A percentile compares a stretch with the other conserved stretches of the same genome.
Conservation (phyloP, 345 rosid genomes). For the Hevea brasiliensis region DNA sequence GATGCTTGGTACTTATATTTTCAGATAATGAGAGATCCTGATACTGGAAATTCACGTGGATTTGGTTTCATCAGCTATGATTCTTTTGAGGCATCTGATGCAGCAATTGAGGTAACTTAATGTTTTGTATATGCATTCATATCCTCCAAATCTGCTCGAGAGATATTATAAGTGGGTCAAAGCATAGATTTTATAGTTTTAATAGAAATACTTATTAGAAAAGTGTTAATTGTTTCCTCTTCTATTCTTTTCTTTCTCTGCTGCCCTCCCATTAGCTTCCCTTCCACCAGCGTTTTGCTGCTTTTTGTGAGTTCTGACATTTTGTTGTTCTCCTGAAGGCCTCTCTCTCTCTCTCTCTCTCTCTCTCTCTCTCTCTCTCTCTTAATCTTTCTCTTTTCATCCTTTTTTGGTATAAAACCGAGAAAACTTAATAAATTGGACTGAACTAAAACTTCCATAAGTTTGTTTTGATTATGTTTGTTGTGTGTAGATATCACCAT, state of each 20-base stretch:
- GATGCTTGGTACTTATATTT: constrained; percentile 11
- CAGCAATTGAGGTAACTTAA: constrained; percentile 83
- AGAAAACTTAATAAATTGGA: neutral
- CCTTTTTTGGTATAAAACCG: neutral
- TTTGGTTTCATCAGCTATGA: constrained; percentile 99
- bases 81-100: constrained; percentile 97
- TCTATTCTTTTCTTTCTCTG: neutral
- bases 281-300: neutral
- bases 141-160: neutral
- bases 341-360: neutral
- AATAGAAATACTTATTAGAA: too few species aligned
- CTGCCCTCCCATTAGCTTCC: neutral
- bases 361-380: neutral
- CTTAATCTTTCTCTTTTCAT: neutral
- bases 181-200: too few species aligned
- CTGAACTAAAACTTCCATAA: too few species aligned
- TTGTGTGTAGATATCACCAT: neutral
- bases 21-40: constrained; percentile 99
- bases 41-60: constrained; percentile 96
- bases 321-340: too few species aligned
- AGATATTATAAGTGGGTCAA: neutral
- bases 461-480: neutral
- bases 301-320: too few species aligned
- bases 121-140: neutral
- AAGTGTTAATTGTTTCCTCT: neutral